Base-by-base conservation (phyloP, 805 yeast genomes). In the Kluyveromyces wickerhamii region DNA sequence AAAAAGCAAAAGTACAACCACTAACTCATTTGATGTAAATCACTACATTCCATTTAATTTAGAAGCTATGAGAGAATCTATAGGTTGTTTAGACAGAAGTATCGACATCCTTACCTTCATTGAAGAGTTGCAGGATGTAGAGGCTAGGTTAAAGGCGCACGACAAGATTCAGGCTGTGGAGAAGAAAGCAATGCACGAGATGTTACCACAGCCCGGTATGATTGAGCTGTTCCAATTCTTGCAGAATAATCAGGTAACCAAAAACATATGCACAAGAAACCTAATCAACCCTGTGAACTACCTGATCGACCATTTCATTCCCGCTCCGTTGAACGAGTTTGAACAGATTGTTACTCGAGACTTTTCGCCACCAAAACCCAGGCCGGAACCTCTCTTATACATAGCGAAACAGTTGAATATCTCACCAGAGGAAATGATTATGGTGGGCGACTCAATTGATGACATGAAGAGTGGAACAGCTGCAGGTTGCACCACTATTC, bases 401-500 rank as follows among this genome's bases (percentile, higher is more conserved):
- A 77, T 79, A 16, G 71, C 78, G 2, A 39, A 59, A 24, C 33
- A 45, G 3, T 72, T 81, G 77, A 63, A 62, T 2, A 32, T 70
- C 12, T 44, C 53, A 1, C 72, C 81, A 0, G 43, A 54, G 12
- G 60, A 69, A 25, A 41, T 79, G 20, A 49, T 78, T 5, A 79
- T 79, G 87, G 80, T 79, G 11, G 88, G 88, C 9, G 87, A 79
- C 49, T 79, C 86, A 0, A 54, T 63, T 26, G 87, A 79, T 53
- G 88, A 79, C 47, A 74, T 79, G 76, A 57, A 47, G 27, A 72
- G 82, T 20, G 87, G 85, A 3, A 51, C 63, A 20, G 44, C 59
- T n/a, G 86, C 87, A 1, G 86, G 86, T 0, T 70, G 72, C 27
- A 60, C 67, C 2, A 69, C 84, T 1, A 60, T 78, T 3, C 57